Percentiles rank a stretch among this genome's conserved stretches.
Conservation (phyloP, 495 filamentous ascomycete genomes). For the Aspergillus coremiiformis region DNA sequence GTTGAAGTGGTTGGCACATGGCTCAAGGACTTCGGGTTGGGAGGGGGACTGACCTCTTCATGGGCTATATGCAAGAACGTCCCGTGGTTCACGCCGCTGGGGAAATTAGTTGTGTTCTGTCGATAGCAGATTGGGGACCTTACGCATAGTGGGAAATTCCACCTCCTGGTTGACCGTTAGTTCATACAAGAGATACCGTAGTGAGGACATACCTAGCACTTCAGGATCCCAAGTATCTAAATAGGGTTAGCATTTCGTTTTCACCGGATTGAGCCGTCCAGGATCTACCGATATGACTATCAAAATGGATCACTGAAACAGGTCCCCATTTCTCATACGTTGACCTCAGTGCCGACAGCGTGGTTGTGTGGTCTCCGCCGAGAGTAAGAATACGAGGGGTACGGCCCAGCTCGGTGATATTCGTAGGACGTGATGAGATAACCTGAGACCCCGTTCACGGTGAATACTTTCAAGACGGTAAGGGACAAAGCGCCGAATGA, state of each 20-base stretch:
- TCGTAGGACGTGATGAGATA: conserved; percentile 21
- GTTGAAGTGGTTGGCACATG: conserved; percentile 1
- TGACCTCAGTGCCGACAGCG: conserved; percentile 40
- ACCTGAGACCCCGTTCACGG: too few species aligned
- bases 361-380: conserved; percentile 48
- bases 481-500: neutral
- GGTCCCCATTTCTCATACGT: conserved; percentile 37
- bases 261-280: too few species aligned
- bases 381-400: conserved; percentile 42
- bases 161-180: too few species aligned
- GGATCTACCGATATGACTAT: conserved; percentile 35
- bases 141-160: conserved; percentile 45
- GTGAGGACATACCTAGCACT: conserved; percentile 27
- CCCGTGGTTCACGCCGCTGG: conserved; percentile 44
- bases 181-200: too few species aligned
- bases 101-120: neutral
- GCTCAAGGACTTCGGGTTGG: too few species aligned
- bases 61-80: conserved; percentile 48
- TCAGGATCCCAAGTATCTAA: conserved; percentile 44
- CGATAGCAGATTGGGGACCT: conserved; percentile 6
- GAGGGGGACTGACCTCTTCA: conserved; percentile 30
- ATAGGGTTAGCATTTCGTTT: neutral
- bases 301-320: conserved; percentile 49
- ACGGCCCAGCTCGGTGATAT: conserved; percentile 8
- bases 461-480: neutral